A percentile compares a stretch with the other conserved stretches of the same genome.
Conservation (phyloP, 2,329 filamentous ascomycete species). For the Curvularia sp. region DNA sequence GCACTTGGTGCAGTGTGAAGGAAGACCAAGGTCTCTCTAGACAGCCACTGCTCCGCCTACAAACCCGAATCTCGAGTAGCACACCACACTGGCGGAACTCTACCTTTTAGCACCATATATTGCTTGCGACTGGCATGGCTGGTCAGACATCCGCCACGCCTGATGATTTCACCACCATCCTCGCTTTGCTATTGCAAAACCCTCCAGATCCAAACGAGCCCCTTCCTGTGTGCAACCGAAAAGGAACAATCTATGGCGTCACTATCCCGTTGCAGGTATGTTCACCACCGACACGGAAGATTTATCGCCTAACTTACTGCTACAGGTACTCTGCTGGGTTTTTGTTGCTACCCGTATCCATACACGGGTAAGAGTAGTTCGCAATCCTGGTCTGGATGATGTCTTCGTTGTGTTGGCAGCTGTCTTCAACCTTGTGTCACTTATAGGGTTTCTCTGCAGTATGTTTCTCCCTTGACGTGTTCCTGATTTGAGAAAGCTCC, state of each 20-base stretch:
- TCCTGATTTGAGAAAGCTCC: neutral
- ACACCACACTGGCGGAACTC: neutral
- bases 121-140: neutral
- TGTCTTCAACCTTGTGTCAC: constrained; percentile 31
- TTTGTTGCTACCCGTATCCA: constrained; percentile 39
- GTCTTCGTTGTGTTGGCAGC: constrained; percentile 41
- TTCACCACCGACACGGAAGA: neutral
- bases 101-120: neutral
- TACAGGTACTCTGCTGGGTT: constrained; percentile 35
- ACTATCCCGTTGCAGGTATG: constrained; percentile 41
- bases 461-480: neutral
- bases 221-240: constrained; percentile 32
- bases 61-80: neutral
- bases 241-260: constrained; percentile 34
- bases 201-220: constrained; percentile 37
- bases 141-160: neutral
- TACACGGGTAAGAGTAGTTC: constrained; percentile 35
- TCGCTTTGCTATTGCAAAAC: constrained; percentile 26
- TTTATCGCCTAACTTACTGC: constrained; percentile 4
- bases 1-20: neutral
- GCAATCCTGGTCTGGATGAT: constrained; percentile 47
- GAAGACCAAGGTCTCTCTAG: neutral
- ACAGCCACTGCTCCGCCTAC: neutral
- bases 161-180: constrained; percentile 23
- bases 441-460: constrained; percentile 34